A percentile compares a stretch with the other conserved stretches of the same genome.
Evolutionary conservation across 2,329 filamentous ascomycete species (phyloP).

Genomic region (Furcasterigmium furcatum): DNA sequence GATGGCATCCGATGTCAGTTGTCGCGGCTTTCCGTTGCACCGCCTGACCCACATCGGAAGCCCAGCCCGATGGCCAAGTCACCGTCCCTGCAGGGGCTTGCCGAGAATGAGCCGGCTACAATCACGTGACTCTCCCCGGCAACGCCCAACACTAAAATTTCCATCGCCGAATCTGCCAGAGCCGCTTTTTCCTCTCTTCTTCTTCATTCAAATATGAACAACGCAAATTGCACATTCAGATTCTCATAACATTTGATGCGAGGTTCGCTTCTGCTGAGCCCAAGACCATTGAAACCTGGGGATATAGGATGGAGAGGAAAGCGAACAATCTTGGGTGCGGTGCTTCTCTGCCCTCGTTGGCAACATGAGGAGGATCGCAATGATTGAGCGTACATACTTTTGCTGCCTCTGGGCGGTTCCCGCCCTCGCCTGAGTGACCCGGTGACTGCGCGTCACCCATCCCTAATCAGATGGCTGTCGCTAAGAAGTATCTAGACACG

Average conservation of each 20-base stretch:
- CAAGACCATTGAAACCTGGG: slow-evolving; percentile 46
- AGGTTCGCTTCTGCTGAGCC: slow-evolving; percentile 40
- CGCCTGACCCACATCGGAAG: slow-evolving; percentile 7
- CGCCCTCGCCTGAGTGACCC: no score
- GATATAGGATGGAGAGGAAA: slow-evolving; percentile 51
- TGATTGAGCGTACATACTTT: slow-evolving; percentile 53
- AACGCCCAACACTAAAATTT: slow-evolving; percentile 5
- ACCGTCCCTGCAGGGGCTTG: not conserved
- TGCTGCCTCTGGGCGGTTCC: no score
- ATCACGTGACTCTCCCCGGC: no score
- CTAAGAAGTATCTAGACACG: no score
- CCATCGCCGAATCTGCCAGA: not conserved
- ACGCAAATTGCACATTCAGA: slow-evolving; percentile 44
- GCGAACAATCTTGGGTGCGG: slow-evolving; percentile 59
- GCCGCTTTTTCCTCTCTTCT: slow-evolving; percentile 16
- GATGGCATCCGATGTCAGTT: slow-evolving; percentile 10
- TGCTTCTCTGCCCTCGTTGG: slow-evolving; percentile 44
- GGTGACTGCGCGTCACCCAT: no score
- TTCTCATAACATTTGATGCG: slow-evolving; percentile 35
- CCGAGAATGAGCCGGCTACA: slow-evolving; percentile 1
- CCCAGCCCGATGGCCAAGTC: not conserved
- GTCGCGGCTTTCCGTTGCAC: no score
- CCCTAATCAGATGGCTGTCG: no score
- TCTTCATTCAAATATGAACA: slow-evolving; percentile 35
- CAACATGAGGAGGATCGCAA: slow-evolving; percentile 54